Evolutionary conservation across 345 rosid genomes (phyloP).

Genomic region (Moricandia moricandioides): DNA sequence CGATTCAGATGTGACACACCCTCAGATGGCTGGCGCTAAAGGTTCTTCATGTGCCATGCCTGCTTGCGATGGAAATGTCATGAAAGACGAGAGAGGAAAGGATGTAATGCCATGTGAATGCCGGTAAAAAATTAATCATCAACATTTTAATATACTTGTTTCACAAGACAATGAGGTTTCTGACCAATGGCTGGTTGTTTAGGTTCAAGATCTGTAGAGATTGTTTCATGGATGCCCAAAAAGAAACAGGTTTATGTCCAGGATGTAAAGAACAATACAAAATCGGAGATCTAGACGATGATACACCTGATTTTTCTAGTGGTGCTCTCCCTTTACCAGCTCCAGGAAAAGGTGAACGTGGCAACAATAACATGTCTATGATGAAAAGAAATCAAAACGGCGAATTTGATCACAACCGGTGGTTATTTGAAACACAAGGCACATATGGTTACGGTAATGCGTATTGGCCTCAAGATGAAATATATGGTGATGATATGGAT

Average conservation of each 20-base stretch:
- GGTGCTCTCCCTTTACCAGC: background rate
- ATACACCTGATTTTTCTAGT: background rate
- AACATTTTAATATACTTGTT: background rate
- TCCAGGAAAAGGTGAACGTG: background rate
- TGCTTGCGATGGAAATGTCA: background rate
- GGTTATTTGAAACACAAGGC: conserved; percentile 1
- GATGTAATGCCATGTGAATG: background rate
- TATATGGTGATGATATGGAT: background rate
- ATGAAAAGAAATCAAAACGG: background rate
- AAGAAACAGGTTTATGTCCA: background rate
- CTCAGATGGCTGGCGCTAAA: background rate
- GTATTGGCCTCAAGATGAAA: background rate
- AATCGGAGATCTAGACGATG: background rate
- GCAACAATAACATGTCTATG: background rate
- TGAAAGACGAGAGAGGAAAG: background rate
- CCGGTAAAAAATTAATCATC: background rate
- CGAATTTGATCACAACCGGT: background rate
- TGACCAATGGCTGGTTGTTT: background rate
- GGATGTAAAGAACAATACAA: background rate
- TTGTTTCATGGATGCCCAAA: background rate
- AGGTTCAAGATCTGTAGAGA: background rate
- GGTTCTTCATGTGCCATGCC: background rate
- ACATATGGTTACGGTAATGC: background rate
- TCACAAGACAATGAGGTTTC: background rate
- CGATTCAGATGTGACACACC: background rate